Evolutionary conservation across 306 rosid species (phyloP), one percentile per base, ranked within the genome.

Genomic region (Glycine soja): DNA sequence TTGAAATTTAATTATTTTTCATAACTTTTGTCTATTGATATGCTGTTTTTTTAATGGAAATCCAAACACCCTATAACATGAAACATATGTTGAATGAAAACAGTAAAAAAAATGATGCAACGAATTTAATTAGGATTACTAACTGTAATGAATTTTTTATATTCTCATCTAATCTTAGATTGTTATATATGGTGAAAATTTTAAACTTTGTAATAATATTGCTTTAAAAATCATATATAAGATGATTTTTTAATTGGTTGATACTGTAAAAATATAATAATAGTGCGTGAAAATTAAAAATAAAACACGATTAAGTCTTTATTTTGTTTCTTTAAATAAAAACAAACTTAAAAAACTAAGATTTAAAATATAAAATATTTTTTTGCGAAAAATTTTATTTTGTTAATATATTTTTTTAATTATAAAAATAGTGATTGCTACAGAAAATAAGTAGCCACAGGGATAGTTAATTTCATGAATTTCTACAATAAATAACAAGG

Each of bases 11-110:
- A 6, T 63, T 63, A 63, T 34, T 63, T 63, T 13, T 13, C 4
- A 63, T 11, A 32, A 63, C 46, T 30, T 59, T 57, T 18, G 64
- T 57, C 12, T 8, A 57, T 13, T 57, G 64, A 57, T 54, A 15
- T 54, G 61, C 15, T 15, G 15, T 5, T 58, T 58, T 16, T 56
- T 7, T 5, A 19, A 10, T 58, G 38, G 14, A 58, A 58, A 18
- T 58, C 7, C 14, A 9, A 19, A 9, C 12, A 58, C 65, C 63
- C 65, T 3, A 57, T 19, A 8, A 3, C 30, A 58, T 58, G 36
- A 58, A 48, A 73, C 75, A 24, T 30, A 47, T 12, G 50, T 52
- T 19, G 70, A 34, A 74, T 16, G 70, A 34, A 42, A 58, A 56
- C 9, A 38, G 12, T 63, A 4, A 10, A 5, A 5, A 3, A 3